These are phyloP conservation scores for Apiospora arundinis DNA, from an alignment of 2,329 filamentous ascomycete genomes.

Conservation along the genomic window DNA sequence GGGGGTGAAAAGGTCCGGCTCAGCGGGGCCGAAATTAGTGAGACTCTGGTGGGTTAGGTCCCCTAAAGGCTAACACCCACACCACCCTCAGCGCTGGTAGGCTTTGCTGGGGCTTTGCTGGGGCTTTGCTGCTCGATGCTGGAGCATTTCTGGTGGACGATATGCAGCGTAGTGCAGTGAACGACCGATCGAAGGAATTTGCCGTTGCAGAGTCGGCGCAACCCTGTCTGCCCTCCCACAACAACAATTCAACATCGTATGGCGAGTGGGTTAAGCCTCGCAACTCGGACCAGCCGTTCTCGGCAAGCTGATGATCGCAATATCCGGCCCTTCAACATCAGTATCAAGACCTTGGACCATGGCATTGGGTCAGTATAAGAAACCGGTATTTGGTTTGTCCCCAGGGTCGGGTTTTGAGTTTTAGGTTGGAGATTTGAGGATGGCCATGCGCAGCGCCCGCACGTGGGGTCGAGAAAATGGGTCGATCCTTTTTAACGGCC, in stretches of 20 bases:
- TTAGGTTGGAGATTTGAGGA: neutral
- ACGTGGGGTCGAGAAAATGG: neutral
- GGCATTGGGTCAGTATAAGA: neutral
- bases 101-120: too few relatives aligned
- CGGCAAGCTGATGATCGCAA: neutral
- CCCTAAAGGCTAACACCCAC: neutral
- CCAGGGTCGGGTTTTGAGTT: neutral
- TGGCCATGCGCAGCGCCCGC: neutral
- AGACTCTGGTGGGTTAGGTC: neutral
- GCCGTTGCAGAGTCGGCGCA: neutral
- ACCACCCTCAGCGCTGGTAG: too few relatives aligned
- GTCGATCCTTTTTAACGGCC: neutral
- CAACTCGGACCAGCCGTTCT: neutral
- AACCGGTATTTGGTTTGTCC: neutral
- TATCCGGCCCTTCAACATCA: neutral
- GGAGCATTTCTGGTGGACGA: neutral
- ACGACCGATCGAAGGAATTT: neutral
- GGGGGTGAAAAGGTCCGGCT: constrained; percentile 12
- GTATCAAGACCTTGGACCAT: neutral
- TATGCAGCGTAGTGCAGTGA: neutral
- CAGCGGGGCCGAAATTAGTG: constrained; percentile 1
- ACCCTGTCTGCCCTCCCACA: neutral
- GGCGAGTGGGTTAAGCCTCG: neutral
- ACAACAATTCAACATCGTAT: neutral
- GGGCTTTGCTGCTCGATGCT: too few relatives aligned